Percentiles rank a stretch among this genome's conserved stretches.
phyloP scores from a whole-genome alignment of 768 basidiomycete genomes.

The Mycena galericulata region DNA sequence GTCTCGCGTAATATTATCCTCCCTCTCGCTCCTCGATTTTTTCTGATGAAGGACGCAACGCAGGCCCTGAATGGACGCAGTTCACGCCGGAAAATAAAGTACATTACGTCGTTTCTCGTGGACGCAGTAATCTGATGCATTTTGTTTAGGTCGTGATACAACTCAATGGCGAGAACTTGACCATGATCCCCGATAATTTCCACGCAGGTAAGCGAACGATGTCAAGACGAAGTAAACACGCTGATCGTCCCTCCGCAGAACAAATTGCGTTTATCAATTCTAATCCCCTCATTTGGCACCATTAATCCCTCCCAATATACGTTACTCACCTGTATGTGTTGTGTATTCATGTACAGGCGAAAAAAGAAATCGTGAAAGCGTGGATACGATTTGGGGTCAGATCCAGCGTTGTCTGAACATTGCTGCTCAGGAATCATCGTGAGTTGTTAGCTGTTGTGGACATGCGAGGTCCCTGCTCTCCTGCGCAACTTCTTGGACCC shows the following conservation, averaged over 20 bases:
- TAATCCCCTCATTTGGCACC: too few relatives aligned
- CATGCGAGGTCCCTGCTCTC: too few relatives aligned
- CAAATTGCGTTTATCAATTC: slow-evolving; percentile 36
- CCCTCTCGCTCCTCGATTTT: not conserved
- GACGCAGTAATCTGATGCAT: not conserved
- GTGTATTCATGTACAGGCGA: too few relatives aligned
- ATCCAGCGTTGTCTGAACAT: too few relatives aligned
- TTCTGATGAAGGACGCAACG: too few relatives aligned
- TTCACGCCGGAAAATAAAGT: slow-evolving; percentile 33
- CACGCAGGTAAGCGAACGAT: slow-evolving; percentile 25
- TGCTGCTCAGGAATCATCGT: too few relatives aligned
- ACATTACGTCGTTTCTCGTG: not conserved
- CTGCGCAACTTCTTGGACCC: too few relatives aligned
- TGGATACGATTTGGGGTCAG: too few relatives aligned
- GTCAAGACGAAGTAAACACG: slow-evolving; percentile 20
- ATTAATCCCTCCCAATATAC: too few relatives aligned
- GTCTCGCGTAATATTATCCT: slow-evolving; percentile 39
- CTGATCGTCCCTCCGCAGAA: slow-evolving; percentile 24
- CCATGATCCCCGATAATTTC: slow-evolving; percentile 38
- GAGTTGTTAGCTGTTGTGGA: too few relatives aligned
- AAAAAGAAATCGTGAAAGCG: too few relatives aligned
- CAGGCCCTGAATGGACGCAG: slow-evolving; percentile 37
- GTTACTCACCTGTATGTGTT: too few relatives aligned
- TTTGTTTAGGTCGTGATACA: slow-evolving; percentile 36
- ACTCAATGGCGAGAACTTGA: slow-evolving; percentile 36